Conservation (phyloP, 2,329 filamentous ascomycete species). For the Hypomyces rosellus region DNA sequence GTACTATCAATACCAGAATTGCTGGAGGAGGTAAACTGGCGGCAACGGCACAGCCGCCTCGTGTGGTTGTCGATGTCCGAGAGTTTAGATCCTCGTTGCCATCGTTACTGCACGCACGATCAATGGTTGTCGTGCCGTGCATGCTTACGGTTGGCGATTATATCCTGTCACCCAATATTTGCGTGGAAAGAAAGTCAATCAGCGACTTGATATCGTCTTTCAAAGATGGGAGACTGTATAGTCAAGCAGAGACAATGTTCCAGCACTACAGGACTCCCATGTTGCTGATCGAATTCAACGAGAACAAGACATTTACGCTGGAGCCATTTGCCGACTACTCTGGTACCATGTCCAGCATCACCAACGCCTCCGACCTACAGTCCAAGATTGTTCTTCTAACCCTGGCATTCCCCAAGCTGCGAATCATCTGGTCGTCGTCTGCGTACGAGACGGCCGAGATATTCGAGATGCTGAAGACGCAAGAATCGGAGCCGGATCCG, state of each 20-base stretch:
- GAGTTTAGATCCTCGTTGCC: constrained; percentile 93
- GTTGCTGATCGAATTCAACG: constrained; percentile 95
- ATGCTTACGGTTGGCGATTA: constrained; percentile 97
- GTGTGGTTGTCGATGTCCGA: constrained; percentile 90
- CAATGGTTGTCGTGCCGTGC: constrained; percentile 84
- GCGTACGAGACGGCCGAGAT: constrained; percentile 97
- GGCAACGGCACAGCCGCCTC: constrained; percentile 80
- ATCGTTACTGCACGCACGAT: constrained; percentile 82
- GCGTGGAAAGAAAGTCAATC: constrained; percentile 90
- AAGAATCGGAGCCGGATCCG: constrained; percentile 85
- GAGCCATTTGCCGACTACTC: constrained; percentile 68
- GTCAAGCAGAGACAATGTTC: constrained; percentile 90
- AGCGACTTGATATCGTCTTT: constrained; percentile 88
- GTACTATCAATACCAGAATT: constrained; percentile 94
- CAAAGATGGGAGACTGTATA: constrained; percentile 84
- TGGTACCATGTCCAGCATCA: constrained; percentile 56
- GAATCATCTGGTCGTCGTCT: constrained; percentile 88
- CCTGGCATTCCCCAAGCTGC: constrained; percentile 80
- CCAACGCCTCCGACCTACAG: constrained; percentile 66
- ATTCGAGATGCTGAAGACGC: constrained; percentile 86
- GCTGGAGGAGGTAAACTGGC: constrained; percentile 81
- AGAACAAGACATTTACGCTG: constrained; percentile 94
- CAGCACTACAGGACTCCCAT: constrained; percentile 84
- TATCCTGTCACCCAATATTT: constrained; percentile 83
- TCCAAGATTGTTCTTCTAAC: constrained; percentile 88